Conservation (phyloP, 768 basidiomycete genomes). For the Suillus fuscotomentosus region DNA sequence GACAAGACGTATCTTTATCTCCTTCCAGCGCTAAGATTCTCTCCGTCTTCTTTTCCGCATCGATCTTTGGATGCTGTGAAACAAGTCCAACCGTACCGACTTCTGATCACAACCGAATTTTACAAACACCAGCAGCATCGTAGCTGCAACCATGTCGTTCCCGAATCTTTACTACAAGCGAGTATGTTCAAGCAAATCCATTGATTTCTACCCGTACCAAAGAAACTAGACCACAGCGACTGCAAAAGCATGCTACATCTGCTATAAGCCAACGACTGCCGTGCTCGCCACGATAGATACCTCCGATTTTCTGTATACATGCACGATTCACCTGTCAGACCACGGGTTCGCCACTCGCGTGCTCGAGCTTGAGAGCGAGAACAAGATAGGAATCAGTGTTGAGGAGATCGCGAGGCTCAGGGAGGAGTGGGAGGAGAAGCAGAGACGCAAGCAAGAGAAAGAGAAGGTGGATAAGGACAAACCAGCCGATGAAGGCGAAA, state of each 20-base stretch:
- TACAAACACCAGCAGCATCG: background rate
- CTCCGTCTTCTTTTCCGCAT: background rate
- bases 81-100: background rate
- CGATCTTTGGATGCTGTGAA: slow-evolving; percentile 1
- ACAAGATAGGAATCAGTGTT: slow-evolving; percentile 38
- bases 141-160: slow-evolving; percentile 54
- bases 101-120: background rate
- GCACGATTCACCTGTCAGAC: slow-evolving; percentile 78
- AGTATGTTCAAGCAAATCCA: slow-evolving; percentile 43
- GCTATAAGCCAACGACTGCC: slow-evolving; percentile 75
- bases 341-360: slow-evolving; percentile 66
- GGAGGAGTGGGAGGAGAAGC: slow-evolving; percentile 77
- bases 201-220: slow-evolving; percentile 3
- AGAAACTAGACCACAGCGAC: slow-evolving; percentile 68
- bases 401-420: slow-evolving; percentile 80
- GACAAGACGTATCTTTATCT: background rate
- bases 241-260: slow-evolving; percentile 73
- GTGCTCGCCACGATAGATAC: slow-evolving; percentile 85
- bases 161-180: slow-evolving; percentile 88
- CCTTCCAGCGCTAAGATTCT: slow-evolving; percentile 1
- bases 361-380: slow-evolving; percentile 39
- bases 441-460: slow-evolving; percentile 56
- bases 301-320: slow-evolving; percentile 84
- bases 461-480: slow-evolving; percentile 28
- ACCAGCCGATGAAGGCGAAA: slow-evolving; percentile 35